Percentiles rank a stretch among this genome's conserved stretches.
phyloP scores from a whole-genome alignment of 495 filamentous ascomycete genomes.

The Baudoinia panamericana region DNA sequence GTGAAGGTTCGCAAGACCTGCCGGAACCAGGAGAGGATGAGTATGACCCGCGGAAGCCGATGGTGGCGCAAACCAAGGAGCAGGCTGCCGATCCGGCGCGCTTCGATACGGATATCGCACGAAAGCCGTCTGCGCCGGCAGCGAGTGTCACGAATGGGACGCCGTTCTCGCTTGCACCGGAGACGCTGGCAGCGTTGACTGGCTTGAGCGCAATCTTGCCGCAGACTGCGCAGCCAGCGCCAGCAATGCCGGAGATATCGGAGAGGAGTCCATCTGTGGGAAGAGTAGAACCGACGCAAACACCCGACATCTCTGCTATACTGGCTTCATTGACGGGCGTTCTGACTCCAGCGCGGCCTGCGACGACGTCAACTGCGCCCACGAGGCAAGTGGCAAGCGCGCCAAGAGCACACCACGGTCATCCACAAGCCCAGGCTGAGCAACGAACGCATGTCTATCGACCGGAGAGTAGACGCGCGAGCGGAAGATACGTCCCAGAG shows the following conservation, averaged over 20 bases:
- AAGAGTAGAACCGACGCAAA: neutral
- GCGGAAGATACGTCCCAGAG: slow-evolving; percentile 2
- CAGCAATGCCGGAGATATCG: neutral
- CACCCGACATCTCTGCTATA: slow-evolving; percentile 11
- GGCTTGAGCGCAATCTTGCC: neutral
- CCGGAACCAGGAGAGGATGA: slow-evolving; percentile 29
- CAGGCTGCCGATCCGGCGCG: slow-evolving; percentile 5
- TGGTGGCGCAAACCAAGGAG: neutral
- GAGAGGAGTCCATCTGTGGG: slow-evolving; percentile 14
- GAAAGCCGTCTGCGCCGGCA: slow-evolving; percentile 7
- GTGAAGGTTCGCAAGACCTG: neutral
- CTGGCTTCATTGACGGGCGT: slow-evolving; percentile 7
- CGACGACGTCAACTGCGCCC: neutral
- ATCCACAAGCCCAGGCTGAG: neutral
- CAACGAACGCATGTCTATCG: neutral
- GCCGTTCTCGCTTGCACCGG: slow-evolving; percentile 1
- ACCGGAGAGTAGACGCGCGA: slow-evolving; percentile 2
- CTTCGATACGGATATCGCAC: slow-evolving; percentile 15
- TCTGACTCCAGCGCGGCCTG: neutral
- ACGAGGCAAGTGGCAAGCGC: neutral
- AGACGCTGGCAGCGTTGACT: slow-evolving; percentile 11
- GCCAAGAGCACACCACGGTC: neutral
- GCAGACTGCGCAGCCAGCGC: neutral
- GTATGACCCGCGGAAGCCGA: slow-evolving; percentile 33
- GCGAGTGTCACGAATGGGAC: neutral